Base-by-base conservation (phyloP, 2,329 filamentous ascomycete genomes). In the Gnomoniopsis smithogilvyi region DNA sequence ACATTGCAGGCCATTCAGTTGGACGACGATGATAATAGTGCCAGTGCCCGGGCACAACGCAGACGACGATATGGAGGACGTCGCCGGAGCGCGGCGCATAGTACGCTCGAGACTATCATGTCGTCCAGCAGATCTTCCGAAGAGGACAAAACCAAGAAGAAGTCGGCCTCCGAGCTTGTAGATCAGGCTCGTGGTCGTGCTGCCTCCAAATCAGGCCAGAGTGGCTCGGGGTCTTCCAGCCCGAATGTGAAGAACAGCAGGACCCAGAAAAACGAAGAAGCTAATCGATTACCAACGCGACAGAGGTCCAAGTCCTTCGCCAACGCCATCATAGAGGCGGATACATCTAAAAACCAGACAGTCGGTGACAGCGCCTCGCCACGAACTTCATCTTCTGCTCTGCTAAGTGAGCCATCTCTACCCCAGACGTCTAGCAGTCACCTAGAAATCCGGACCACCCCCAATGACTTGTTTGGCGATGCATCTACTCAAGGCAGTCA, bases 31-130 rank as follows among this genome's bases (percentile, higher is more conserved):
- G 76, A 77, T 12, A 71, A 66, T 41, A 68, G 58, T 34, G 51
- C 58, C 38, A 54, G 61, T 30, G 54, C 71, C 22, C 70, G 69
- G 26, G 69, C 72, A 12, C 72, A 74, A 2, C 71, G 72, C 54
- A 75, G 74, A 63, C 72, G 78, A 21, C 73, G 78, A 21, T 74
- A 73, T 47, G 72, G 71, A 0, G 72, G 71, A 1, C 73, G 80
- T 43, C 73, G 78, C 46, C 78, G 76, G 55, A 84, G 81, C 60
- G 75, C 76, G 24, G 85, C 85, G 6, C 83, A 87, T 69, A 83
- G 84, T 3, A 87, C 84, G 1, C 70, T 88, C 3, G 84, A 88
- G 66, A 88, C 85, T 0, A 88, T 88, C 66, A 87, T 87, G 77
- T 87, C 83, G 24, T 85, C 83, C 0, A 87, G 84, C 61, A 79